Conservation (phyloP, 2,329 filamentous ascomycete species). For the Trichoderma breve region DNA sequence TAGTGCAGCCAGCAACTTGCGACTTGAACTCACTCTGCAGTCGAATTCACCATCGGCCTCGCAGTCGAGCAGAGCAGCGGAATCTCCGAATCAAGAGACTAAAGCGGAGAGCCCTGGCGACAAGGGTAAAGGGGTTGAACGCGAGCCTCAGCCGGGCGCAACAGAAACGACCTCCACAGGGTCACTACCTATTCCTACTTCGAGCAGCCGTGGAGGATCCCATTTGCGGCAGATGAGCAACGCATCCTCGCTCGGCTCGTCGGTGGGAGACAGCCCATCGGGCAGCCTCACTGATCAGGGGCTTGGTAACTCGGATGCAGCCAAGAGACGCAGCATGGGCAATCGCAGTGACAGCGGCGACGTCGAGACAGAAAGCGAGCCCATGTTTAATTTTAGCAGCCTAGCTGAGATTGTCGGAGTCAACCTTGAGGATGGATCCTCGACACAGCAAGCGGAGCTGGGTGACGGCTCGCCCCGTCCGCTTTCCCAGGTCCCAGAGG, state of each 20-base stretch:
- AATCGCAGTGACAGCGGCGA: constrained; percentile 49
- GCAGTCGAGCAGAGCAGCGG: constrained; percentile 28
- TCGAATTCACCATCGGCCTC: constrained; percentile 41
- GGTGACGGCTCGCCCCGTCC: constrained; percentile 27
- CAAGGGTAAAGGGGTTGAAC: constrained; percentile 72
- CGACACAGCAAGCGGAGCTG: constrained; percentile 30
- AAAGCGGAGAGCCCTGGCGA: constrained; percentile 37
- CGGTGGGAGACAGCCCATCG: constrained; percentile 64
- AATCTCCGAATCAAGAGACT: constrained; percentile 27
- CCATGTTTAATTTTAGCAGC: constrained; percentile 89
- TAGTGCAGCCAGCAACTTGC: constrained; percentile 58
- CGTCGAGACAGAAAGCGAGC: constrained; percentile 58
- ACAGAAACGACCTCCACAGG: constrained; percentile 35
- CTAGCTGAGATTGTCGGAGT: constrained; percentile 80
- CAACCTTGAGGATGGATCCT: constrained; percentile 49
- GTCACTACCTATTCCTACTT: constrained; percentile 46
- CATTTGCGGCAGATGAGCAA: constrained; percentile 82
- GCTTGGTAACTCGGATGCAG: constrained; percentile 36
- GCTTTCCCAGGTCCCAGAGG: constrained; percentile 39
- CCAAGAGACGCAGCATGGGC: constrained; percentile 51
- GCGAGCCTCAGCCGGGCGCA: constrained; percentile 34
- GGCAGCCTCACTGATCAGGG: constrained; percentile 48
- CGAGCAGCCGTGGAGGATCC: constrained; percentile 60
- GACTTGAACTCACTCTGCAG: constrained; percentile 54
- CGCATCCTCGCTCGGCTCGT: constrained; percentile 80